These are phyloP conservation scores for Malus sieversii DNA, from an alignment of 306 rosid species.

Conservation along the genomic window DNA sequence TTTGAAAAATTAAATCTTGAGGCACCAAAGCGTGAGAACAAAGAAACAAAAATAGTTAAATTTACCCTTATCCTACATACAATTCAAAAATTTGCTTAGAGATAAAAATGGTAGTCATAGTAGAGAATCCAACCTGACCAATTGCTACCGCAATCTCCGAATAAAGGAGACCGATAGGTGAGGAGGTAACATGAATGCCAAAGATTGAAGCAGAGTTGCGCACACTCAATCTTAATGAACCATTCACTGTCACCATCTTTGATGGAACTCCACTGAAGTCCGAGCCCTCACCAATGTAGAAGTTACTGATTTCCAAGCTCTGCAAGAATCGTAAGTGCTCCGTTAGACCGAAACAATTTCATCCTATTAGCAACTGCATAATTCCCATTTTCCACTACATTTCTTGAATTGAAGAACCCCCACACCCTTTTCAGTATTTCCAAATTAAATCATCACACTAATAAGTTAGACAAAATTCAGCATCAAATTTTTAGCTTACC, in stretches of 20 bases:
- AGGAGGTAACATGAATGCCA: conserved; percentile 82
- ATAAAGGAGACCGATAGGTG: conserved; percentile 58
- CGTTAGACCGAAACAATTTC: background rate
- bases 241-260: conserved; percentile 73
- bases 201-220: conserved; percentile 84
- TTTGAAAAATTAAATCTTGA: background rate
- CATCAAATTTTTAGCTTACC: conserved; percentile 29
- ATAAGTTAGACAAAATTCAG: background rate
- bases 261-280: conserved; percentile 79
- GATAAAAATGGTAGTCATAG: background rate
- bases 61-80: background rate
- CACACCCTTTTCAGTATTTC: background rate
- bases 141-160: conserved; percentile 69
- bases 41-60: background rate
- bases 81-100: background rate
- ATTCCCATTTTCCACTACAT: background rate
- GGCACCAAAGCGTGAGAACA: background rate
- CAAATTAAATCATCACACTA: background rate
- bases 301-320: conserved; percentile 64
- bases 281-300: conserved; percentile 73
- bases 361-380: background rate
- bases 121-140: conserved; percentile 52
- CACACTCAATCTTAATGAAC: conserved; percentile 52
- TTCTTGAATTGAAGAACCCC: background rate
- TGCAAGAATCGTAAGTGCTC: conserved; percentile 26